Evolutionary conservation across 345 rosid genomes (phyloP), one percentile per base, ranked within the genome.

Genomic region (Populus alba): DNA sequence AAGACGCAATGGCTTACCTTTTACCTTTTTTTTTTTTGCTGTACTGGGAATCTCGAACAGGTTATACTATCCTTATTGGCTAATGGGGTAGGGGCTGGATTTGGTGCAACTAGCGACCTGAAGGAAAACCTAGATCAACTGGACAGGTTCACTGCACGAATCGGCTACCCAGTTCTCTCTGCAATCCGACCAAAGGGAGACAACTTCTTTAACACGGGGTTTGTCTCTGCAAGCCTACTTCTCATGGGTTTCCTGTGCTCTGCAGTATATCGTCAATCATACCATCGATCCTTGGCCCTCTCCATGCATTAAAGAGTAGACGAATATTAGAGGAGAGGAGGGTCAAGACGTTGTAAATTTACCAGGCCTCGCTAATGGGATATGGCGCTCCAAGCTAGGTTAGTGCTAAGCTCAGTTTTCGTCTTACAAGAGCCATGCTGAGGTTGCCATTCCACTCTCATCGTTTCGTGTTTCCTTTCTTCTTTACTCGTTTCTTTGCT

Each of bases 71-170:
- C 61, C 5, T 12, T 66, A n/a, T 7, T 66, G 65, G 72, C 15
- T 1, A 49, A 20, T 66, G 51, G 71, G 35, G 61, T 75, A 11
- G 78, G 78, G 10, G 71, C 78, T 47, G 63, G 70, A 47, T 66
- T 66, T 22, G 78, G 78, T 17, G 62, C 78, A 75, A 49, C 51
- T 3, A 43, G 29, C 10, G 78, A 75, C 31, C 29, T 66, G 1
- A 75, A 75, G 47, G 13, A 27, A 31, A 66, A 66, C 29, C 59
- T 66, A 6, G 71, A 75, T 33, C 33, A 45, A 10, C 15, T 66
- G 37, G 78, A 75, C 31, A 35, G 43, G 25, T 23, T 74, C 3
- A 7, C 31, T 8, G 7, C 49, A 66, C 20, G n/a, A 45, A 38
- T 27, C 2, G 72, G 49, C 8, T 29, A 20, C 43, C 17, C 22